Base-by-base conservation (phyloP, 2,329 filamentous ascomycete genomes). In the Exophiala spinifera region DNA sequence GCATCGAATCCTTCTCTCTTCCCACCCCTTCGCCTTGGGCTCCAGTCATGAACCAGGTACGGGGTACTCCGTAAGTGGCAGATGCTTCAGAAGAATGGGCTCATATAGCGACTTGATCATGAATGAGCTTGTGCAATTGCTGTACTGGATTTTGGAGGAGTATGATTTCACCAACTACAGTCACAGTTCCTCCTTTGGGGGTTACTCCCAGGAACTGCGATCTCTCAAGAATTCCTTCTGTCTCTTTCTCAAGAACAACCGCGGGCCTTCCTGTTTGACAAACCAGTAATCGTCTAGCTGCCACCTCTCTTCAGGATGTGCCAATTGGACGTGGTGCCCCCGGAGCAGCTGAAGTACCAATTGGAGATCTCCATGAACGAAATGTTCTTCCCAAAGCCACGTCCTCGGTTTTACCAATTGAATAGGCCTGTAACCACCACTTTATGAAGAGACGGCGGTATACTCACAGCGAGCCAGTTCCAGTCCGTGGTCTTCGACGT, bases 401-500 rank as follows among this genome's bases (percentile, higher is more conserved):
- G 57, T 60, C 37, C 66, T 56, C 4, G 62, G 49, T n/a, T n/a
- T n/a, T n/a, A 0, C 66, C 67, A 15, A 69, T 21, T 44, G n/a
- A 4, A n/a, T n/a, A n/a, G 7, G n/a, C 28, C 19, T 28, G 42
- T 28, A 25, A 44, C 7, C 20, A 11, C 15, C 8, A 3, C n/a
- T 3, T 11, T 28, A 28, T 15, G 74, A 75, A 1, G 74, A 75
- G 1, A 77, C 77, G 62, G 80, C 80, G 42, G 10, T 14, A 5
- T 7, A 8, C 69, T 59, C 55, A 72, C 69, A 17, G 69, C 69
- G 64, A 74, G 70, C 49, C 69, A 72, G 47, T 68, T 33, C 7
- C 71, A 62, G 39, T 69, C 69, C 68, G 69, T 68, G 3, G 58
- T 48, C 51, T 64, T 53, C 54, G 15, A 63, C 63, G 4, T 63